Percentiles rank a stretch among this genome's conserved stretches.
Evolutionary conservation across 768 basidiomycete genomes (phyloP).

Genomic region (Tephrocybe sp.): DNA sequence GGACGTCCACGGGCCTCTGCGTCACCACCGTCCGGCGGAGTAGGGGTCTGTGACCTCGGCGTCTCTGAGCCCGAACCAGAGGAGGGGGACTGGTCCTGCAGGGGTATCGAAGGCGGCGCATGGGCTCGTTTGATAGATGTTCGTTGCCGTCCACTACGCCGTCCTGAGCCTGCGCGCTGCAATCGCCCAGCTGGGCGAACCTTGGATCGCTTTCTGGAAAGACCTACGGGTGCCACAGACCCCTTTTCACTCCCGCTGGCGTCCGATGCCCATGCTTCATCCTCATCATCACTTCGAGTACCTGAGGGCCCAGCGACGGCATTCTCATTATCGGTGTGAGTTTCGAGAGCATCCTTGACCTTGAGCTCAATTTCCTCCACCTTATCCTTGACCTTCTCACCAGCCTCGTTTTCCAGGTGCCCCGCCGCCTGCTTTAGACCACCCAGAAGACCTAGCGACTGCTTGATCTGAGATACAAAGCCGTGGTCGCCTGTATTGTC

Average conservation of each 20-base stretch:
- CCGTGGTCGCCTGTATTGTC: conserved; percentile 15
- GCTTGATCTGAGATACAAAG: conserved; percentile 11
- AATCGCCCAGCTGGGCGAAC: conserved; percentile 5
- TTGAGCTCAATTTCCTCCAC: conserved; percentile 13
- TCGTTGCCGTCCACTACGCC: conserved; percentile 10
- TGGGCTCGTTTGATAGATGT: conserved; percentile 14
- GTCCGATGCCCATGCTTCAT: conserved; percentile 70
- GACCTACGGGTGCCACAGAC: background rate
- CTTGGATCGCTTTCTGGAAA: conserved; percentile 15
- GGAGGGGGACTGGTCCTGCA: background rate
- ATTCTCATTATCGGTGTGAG: conserved; percentile 14
- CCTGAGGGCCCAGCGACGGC: conserved; percentile 8
- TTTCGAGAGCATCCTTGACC: conserved; percentile 12
- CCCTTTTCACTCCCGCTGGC: conserved; percentile 24
- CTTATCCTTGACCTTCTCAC: conserved; percentile 4
- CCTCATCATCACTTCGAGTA: conserved; percentile 43
- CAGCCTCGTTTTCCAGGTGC: conserved; percentile 9
- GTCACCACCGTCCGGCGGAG: too few species aligned
- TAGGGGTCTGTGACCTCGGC: conserved; percentile 7
- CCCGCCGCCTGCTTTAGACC: conserved; percentile 9
- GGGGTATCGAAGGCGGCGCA: conserved; percentile 2
- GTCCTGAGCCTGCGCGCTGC: conserved; percentile 10
- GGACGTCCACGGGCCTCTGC: conserved; percentile 10
- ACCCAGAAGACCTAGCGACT: conserved; percentile 12
- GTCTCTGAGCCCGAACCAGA: background rate